Conservation (phyloP, 2,329 filamentous ascomycete genomes). For the Escovopsis sp. region DNA sequence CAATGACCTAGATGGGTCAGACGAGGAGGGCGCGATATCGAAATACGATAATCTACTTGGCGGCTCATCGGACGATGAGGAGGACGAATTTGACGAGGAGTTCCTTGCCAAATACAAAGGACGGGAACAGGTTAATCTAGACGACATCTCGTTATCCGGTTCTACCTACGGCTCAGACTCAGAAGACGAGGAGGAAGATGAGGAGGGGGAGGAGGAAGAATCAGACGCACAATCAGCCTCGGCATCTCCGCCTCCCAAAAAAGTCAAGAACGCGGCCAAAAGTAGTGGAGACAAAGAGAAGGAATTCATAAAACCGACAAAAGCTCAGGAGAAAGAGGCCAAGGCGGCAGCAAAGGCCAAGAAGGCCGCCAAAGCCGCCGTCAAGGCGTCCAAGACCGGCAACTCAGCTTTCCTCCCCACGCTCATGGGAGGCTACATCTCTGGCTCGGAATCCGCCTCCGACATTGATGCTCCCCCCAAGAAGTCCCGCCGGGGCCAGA, state of each 20-base stretch:
- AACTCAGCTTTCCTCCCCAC: constrained; percentile 56
- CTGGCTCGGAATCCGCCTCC: constrained; percentile 55
- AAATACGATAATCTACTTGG: constrained; percentile 33
- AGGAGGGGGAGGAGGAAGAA: constrained; percentile 6
- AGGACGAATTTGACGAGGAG: constrained; percentile 23
- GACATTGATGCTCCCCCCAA: constrained; percentile 49
- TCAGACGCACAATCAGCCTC: constrained; percentile 5
- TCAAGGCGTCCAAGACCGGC: constrained; percentile 10
- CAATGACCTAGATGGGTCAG: constrained; percentile 13
- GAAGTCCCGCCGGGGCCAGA: constrained; percentile 61
- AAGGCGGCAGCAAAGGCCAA: constrained; percentile 6
- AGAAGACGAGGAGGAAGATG: constrained; percentile 13
- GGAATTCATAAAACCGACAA: constrained; percentile 2
- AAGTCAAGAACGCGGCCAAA: constrained; percentile 18
- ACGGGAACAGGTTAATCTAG: constrained; percentile 22
- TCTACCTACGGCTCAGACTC: constrained; percentile 16
- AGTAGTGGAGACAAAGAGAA: neutral
- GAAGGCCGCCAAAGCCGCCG: constrained; percentile 8
- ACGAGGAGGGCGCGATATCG: constrained; percentile 20
- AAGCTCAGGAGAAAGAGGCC: constrained; percentile 8
- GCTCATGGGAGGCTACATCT: constrained; percentile 67
- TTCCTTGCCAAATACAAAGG: constrained; percentile 17
- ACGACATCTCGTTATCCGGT: constrained; percentile 25
- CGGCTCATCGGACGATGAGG: constrained; percentile 28
- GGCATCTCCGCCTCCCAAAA: constrained; percentile 19